Evolutionary conservation across 768 basidiomycete genomes (phyloP).

Genomic region (Calocybe indica): DNA sequence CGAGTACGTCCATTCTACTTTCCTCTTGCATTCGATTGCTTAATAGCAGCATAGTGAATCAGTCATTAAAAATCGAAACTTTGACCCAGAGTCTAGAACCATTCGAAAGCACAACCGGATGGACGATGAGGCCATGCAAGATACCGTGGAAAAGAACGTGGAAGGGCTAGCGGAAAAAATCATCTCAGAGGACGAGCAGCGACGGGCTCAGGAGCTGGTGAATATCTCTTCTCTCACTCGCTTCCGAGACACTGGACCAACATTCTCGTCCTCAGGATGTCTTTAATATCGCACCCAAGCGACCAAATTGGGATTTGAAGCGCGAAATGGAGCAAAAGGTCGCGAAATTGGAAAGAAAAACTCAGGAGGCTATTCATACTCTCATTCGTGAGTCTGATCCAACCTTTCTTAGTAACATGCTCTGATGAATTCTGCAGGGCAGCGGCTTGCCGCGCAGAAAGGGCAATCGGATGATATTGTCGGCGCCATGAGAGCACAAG

Average conservation of each 20-base stretch:
- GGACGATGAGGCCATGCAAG: conserved; percentile 55
- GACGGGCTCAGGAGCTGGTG: conserved; percentile 84
- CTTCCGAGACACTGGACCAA: not conserved
- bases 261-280: conserved; percentile 53
- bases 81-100: conserved; percentile 83
- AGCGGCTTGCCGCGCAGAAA: conserved; percentile 73
- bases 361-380: conserved; percentile 87
- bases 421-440: conserved; percentile 39
- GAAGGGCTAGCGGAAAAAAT: conserved; percentile 81
- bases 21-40: not conserved
- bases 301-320: conserved; percentile 95
- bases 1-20: conserved; percentile 25
- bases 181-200: conserved; percentile 81
- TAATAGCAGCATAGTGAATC: conserved; percentile 29
- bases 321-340: conserved; percentile 90
- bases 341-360: conserved; percentile 83
- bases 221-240: conserved; percentile 16
- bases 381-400: conserved; percentile 70
- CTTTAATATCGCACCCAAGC: conserved; percentile 96
- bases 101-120: conserved; percentile 55
- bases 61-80: conserved; percentile 71
- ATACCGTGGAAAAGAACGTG: conserved; percentile 86
- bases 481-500: conserved; percentile 80
- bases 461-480: conserved; percentile 75
- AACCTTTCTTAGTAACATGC: not conserved